Percentiles rank a stretch among this genome's conserved stretches.
These are phyloP conservation scores for Alopecurus myosuroides DNA, from an alignment of 176 grass and related monocot genomes.

Conservation along the genomic window DNA sequence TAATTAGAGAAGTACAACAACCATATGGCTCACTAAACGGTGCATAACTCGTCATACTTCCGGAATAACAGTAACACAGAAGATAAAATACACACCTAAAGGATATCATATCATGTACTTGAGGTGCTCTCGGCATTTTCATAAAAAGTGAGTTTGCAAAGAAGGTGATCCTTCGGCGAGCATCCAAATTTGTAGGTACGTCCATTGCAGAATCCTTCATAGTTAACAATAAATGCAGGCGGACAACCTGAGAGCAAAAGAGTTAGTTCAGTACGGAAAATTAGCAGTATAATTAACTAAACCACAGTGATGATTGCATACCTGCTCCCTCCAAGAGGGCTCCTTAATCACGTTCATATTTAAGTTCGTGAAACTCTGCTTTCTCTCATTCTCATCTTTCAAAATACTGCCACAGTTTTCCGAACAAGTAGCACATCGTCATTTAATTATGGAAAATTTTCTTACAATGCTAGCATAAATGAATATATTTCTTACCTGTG, in stretches of 20 bases:
- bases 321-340: constrained; percentile 56
- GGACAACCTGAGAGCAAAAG: constrained; percentile 41
- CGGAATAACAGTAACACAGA: constrained; percentile 5
- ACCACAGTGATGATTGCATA: constrained; percentile 20
- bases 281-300: constrained; percentile 6
- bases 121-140: constrained; percentile 57
- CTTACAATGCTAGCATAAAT: neutral
- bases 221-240: constrained; percentile 63
- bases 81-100: constrained; percentile 52
- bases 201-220: constrained; percentile 70
- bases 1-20: neutral
- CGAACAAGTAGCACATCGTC: constrained; percentile 19
- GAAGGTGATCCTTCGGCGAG: constrained; percentile 73
- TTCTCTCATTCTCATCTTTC: constrained; percentile 40
- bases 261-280: constrained; percentile 16
- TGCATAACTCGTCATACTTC: neutral
- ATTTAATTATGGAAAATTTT: neutral
- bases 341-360: constrained; percentile 29
- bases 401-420: constrained; percentile 33
- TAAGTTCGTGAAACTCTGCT: constrained; percentile 42
- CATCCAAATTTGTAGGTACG: constrained; percentile 75
- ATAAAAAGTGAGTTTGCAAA: constrained; percentile 83
- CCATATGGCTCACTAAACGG: neutral
- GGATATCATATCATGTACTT: constrained; percentile 69
- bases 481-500: constrained; percentile 32